These are phyloP conservation scores for Harringtonia aguacate DNA, from an alignment of 2,329 filamentous ascomycete species.

Conservation along the genomic window DNA sequence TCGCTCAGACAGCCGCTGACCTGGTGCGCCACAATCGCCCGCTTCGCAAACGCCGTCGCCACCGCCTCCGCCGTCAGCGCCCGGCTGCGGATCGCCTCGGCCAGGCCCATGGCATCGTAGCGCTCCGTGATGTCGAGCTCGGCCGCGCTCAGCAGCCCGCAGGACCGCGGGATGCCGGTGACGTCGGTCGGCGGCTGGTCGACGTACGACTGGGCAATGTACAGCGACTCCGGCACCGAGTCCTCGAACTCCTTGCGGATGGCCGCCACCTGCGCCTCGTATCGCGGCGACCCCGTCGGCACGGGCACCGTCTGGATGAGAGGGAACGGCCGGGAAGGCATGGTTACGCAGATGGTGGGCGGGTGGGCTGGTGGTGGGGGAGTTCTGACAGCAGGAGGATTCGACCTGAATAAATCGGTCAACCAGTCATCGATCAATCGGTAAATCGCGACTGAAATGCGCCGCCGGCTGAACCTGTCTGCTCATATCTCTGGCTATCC, in stretches of 20 bases:
- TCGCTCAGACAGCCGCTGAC: constrained; percentile 30
- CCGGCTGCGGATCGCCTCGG: constrained; percentile 23
- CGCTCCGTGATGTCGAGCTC: constrained; percentile 38
- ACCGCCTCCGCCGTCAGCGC: constrained; percentile 28
- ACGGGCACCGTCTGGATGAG: constrained; percentile 14
- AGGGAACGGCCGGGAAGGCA: constrained; percentile 3
- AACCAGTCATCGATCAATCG: too few species aligned
- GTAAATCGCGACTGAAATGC: too few species aligned
- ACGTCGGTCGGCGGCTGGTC: constrained; percentile 20
- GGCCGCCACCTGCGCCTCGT: constrained; percentile 8
- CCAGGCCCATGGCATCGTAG: constrained; percentile 30
- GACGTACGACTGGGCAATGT: constrained; percentile 17
- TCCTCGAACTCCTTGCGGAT: constrained; percentile 20
- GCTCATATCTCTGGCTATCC: too few species aligned
- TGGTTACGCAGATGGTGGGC: too few species aligned
- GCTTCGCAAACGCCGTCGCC: constrained; percentile 28
- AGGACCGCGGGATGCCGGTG: constrained; percentile 22
- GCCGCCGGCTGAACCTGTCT: too few species aligned
- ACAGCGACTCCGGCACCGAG: constrained; percentile 20
- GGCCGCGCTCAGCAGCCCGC: constrained; percentile 30
- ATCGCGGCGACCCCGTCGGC: constrained; percentile 14
- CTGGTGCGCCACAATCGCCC: constrained; percentile 36
- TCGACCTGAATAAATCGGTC: too few species aligned
- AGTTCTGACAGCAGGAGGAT: too few species aligned
- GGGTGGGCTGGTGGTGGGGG: too few species aligned